Evolutionary conservation across 2,329 filamentous ascomycete species (phyloP), one percentile per base, ranked within the genome.

Genomic region (Colletotrichum phormii): DNA sequence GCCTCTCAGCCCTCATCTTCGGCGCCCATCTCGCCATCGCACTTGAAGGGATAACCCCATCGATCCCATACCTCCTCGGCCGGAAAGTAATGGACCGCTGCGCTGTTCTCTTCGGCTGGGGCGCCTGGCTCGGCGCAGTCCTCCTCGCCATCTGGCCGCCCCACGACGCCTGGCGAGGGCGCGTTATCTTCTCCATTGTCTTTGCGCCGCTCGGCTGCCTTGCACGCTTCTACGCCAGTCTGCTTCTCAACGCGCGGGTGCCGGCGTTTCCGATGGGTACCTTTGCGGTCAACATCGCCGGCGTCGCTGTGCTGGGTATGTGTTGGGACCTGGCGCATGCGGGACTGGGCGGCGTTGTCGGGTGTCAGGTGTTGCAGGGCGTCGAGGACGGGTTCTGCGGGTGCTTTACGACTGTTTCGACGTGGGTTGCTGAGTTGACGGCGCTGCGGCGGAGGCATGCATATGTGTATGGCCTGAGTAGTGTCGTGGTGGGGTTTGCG

Each of bases 141-240:
- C 80, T 97, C 29, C 85, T 98, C 69, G 87, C 90, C 49, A 89
- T 93, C 61, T 90, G 93, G 75, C 94, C 95, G 0, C 94, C 94
- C 0, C 87, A 92, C 75, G 87, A 93, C 53, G 83, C 83, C 22
- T 98, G 95, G 95, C 93, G 95, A 51, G 92, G 93, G 2, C 84
- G 91, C 59, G 93, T 89, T 0, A 84, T 94, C 0, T 96, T 98
- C 77, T 89, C 95, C 0, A 85, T 97, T 31, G 91, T 95, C 2
- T 97, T 98, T 77, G 93, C 95, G 1, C 96, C 96, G 0, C 76
- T 94, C 0, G 96, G 96, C 0, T 95, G 93, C 76, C 82, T 98
- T 0, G 79, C 88, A 0, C 89, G 96, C 4, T 97, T 94, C 83
- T 95, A 95, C 79, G 81, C 89, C 1, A 93, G 93, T 0, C 79